These are phyloP conservation scores for Dacryopinax primogenitus DNA, from an alignment of 768 basidiomycete species.

Conservation along the genomic window DNA sequence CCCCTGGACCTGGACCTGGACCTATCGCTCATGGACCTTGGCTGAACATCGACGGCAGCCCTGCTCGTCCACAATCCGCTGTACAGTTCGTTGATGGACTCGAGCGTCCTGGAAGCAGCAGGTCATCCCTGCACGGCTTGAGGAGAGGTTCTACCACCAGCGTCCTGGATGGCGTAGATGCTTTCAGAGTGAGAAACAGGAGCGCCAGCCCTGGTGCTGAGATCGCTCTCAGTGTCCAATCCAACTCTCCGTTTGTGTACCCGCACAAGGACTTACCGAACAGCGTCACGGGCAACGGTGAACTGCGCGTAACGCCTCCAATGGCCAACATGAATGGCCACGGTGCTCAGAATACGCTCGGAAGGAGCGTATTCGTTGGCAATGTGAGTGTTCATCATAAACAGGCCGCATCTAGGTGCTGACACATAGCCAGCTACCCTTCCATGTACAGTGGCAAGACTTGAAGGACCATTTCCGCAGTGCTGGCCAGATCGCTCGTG, in stretches of 20 bases:
- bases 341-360: background rate
- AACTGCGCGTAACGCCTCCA: background rate
- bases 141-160: background rate
- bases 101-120: background rate
- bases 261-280: slow-evolving; percentile 4
- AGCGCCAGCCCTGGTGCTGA: slow-evolving; percentile 2
- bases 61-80: background rate
- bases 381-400: slow-evolving; percentile 46
- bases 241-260: slow-evolving; percentile 2
- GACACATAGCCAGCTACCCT: slow-evolving; percentile 23
- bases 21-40: background rate
- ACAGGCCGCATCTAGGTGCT: background rate
- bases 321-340: background rate
- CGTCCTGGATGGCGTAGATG: background rate
- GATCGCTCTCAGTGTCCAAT: background rate
- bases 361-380: slow-evolving; percentile 58
- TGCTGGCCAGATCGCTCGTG: slow-evolving; percentile 78
- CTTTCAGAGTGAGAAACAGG: background rate
- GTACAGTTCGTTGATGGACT: slow-evolving; percentile 1
- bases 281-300: background rate
- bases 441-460: slow-evolving; percentile 67
- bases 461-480: slow-evolving; percentile 90
- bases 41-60: background rate
- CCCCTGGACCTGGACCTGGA: background rate
- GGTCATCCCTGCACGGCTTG: background rate